Percentiles rank a stretch among this genome's conserved stretches.
Conservation (phyloP, 139 green algal species). For the Tetradesmus obliquus region DNA sequence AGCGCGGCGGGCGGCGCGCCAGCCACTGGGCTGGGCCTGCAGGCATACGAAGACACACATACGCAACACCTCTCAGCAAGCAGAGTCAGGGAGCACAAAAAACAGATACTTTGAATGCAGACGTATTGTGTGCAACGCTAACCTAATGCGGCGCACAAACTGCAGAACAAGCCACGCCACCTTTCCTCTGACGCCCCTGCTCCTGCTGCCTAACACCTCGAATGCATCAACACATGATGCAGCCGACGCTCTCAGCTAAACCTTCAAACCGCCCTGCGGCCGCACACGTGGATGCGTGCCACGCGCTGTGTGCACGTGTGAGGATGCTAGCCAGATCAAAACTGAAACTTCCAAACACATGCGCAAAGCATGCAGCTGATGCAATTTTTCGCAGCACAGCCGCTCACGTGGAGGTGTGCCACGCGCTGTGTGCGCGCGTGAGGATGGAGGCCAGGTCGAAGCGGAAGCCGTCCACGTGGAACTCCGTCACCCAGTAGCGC, state of each 20-base stretch:
- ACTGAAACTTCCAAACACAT: not conserved
- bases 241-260: too few relatives aligned
- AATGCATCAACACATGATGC: not conserved
- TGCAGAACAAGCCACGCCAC: too few relatives aligned
- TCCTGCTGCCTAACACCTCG: too few relatives aligned
- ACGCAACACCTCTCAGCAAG: not conserved
- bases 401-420: constrained; percentile 65
- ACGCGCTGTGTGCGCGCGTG: constrained; percentile 88
- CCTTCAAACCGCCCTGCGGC: too few relatives aligned
- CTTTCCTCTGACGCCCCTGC: too few relatives aligned
- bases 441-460: constrained; percentile 99
- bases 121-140: too few relatives aligned
- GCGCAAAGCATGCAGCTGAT: not conserved
- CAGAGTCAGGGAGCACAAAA: not conserved
- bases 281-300: constrained; percentile 65
- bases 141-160: too few relatives aligned
- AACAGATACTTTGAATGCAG: too few relatives aligned
- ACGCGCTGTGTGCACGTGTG: constrained; percentile 87
- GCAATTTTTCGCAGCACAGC: too few relatives aligned
- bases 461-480: constrained; percentile 92
- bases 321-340: constrained; percentile 94
- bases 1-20: not conserved
- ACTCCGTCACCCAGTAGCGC: constrained; percentile 94
- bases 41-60: not conserved
- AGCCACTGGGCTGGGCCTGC: constrained; percentile 27